Percentiles rank a stretch among this genome's conserved stretches.
These are phyloP conservation scores for Croton laevigatus DNA, from an alignment of 441 rosid species.

Conservation along the genomic window DNA sequence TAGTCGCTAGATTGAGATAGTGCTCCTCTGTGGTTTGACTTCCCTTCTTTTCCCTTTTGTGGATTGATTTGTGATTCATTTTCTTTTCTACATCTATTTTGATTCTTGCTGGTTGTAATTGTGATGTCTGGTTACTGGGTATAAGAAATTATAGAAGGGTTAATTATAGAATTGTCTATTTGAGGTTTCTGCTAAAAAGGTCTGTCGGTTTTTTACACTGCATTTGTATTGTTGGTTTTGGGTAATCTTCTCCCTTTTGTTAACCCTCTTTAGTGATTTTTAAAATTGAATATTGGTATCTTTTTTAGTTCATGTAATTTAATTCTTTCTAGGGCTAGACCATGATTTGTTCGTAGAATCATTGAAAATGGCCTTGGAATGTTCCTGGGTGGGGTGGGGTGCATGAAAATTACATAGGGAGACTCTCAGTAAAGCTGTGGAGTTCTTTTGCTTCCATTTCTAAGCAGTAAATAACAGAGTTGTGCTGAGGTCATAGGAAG, in stretches of 20 bases:
- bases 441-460: neutral
- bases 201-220: neutral
- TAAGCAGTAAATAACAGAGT: neutral
- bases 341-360: neutral
- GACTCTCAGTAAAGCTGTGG: neutral
- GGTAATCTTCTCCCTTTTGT: neutral
- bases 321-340: neutral
- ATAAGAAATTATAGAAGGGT: neutral
- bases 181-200: neutral
- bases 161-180: neutral
- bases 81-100: neutral
- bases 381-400: neutral
- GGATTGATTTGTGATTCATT: neutral
- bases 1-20: neutral
- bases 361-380: neutral
- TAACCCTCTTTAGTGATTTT: neutral
- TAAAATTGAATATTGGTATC: neutral
- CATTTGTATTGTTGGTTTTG: neutral
- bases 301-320: neutral
- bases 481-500: neutral
- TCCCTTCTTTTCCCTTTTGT: neutral
- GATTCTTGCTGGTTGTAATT: neutral
- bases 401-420: no score
- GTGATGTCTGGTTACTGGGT: neutral
- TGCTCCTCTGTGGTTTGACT: neutral